Evolutionary conservation across 148 eudicot species (phyloP).

Genomic region (Rhododendron ovatum): DNA sequence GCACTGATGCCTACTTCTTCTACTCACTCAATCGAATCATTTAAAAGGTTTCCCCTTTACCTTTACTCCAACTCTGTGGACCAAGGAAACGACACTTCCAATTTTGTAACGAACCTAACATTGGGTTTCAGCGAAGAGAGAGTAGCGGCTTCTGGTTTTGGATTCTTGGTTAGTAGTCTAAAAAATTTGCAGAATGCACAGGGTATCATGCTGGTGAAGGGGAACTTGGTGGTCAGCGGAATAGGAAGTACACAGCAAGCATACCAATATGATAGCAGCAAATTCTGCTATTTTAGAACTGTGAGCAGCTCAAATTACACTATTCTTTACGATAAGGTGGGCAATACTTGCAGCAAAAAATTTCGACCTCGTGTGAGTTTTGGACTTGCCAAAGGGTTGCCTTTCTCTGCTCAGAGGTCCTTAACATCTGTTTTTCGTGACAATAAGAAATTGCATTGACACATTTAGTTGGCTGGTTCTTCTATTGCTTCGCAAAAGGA

Average conservation of each 20-base stretch:
- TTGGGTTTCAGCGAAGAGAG: constrained; percentile 46
- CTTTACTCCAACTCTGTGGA: constrained; percentile 38
- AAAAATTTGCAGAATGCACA: constrained; percentile 58
- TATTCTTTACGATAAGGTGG: constrained; percentile 54
- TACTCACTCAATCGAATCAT: constrained; percentile 18
- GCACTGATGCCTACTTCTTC: constrained; percentile 22
- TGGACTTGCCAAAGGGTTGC: constrained; percentile 9
- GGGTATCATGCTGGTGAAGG: constrained; percentile 57
- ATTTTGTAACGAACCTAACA: constrained; percentile 39
- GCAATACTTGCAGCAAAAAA: constrained; percentile 33
- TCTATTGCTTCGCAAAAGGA: background rate
- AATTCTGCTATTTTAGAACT: constrained; percentile 60
- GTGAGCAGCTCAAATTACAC: constrained; percentile 74
- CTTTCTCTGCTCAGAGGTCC: constrained; percentile 12
- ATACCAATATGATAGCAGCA: constrained; percentile 33
- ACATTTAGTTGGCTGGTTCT: constrained; percentile 1
- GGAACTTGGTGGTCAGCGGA: constrained; percentile 57
- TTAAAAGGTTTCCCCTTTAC: constrained; percentile 50
- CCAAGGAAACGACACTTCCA: constrained; percentile 32
- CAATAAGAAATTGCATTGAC: background rate
- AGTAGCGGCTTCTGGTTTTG: constrained; percentile 10
- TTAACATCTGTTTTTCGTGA: background rate
- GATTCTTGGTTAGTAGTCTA: constrained; percentile 25
- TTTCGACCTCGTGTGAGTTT: background rate
- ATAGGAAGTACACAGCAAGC: constrained; percentile 57